Percentiles rank a stretch among this genome's conserved stretches.
These are phyloP conservation scores for Entomophthora muscae DNA, from an alignment of 371 early-diverging fungal genomes.

Conservation along the genomic window DNA sequence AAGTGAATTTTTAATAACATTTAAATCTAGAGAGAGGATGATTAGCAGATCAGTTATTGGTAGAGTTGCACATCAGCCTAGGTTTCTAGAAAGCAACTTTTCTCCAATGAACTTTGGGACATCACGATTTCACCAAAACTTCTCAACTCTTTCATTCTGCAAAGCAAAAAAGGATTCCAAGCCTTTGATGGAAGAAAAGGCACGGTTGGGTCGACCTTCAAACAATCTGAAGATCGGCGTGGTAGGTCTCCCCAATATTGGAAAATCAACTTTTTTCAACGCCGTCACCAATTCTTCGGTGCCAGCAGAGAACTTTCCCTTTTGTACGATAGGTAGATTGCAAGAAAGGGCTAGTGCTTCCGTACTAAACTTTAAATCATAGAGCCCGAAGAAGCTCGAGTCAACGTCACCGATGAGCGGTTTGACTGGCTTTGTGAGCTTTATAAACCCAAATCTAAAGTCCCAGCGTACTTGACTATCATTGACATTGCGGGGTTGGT, in stretches of 20 bases:
- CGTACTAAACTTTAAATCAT: no score
- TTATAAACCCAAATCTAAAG: constrained; percentile 26
- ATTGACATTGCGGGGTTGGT: constrained; percentile 99
- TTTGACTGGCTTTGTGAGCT: constrained; percentile 70
- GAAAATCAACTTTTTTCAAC: constrained; percentile 97
- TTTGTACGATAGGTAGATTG: constrained; percentile 56
- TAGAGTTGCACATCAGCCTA: no score
- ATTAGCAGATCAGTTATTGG: no score
- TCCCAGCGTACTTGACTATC: constrained; percentile 74
- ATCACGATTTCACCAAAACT: no score
- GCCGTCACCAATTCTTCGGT: constrained; percentile 74
- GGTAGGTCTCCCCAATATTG: constrained; percentile 83
- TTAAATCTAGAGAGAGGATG: no score
- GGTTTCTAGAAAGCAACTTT: no score
- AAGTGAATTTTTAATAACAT: no score
- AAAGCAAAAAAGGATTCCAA: no score
- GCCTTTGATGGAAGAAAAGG: no score
- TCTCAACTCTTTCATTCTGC: no score
- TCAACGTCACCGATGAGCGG: constrained; percentile 84
- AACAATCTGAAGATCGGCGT: constrained; percentile 74
- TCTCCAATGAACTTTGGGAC: no score
- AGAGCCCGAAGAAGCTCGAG: constrained; percentile 90
- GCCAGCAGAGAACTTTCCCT: constrained; percentile 81
- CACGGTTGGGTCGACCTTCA: constrained; percentile 75
- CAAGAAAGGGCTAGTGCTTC: no score